These are phyloP conservation scores for Bipolaris victoriae DNA, from an alignment of 2,329 filamentous ascomycete genomes.

Conservation along the genomic window DNA sequence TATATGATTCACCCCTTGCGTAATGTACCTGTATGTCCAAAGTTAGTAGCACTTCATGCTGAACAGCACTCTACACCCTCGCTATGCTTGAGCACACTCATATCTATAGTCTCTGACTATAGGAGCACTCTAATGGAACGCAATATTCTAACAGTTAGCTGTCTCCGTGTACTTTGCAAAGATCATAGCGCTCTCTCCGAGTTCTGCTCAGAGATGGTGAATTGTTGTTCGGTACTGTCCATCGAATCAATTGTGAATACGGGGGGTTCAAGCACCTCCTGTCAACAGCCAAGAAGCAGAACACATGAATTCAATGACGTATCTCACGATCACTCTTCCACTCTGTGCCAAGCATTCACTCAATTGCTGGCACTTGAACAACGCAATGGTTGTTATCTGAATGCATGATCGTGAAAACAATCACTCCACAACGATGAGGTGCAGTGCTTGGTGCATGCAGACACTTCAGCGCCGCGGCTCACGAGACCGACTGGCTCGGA, in stretches of 20 bases:
- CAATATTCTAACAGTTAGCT: not conserved
- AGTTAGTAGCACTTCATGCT: not conserved
- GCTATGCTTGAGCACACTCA: not conserved
- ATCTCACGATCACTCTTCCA: not conserved
- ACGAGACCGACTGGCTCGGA: not conserved
- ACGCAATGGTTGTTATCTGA: slow-evolving; percentile 16
- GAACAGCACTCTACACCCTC: not conserved
- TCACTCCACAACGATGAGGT: not conserved
- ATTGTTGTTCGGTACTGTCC: not conserved
- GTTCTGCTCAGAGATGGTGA: not conserved
- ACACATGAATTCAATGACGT: not conserved
- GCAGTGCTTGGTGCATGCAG: not conserved
- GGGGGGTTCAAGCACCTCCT: not conserved
- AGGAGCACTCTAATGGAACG: not conserved
- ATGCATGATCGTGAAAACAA: slow-evolving; percentile 4
- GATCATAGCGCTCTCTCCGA: not conserved
- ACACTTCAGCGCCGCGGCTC: not conserved
- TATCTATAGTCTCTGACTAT: slow-evolving; percentile 1
- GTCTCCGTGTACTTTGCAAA: not conserved
- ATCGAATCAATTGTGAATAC: not conserved
- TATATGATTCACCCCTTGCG: too few species aligned
- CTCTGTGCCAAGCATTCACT: not conserved
- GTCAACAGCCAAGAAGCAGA: not conserved
- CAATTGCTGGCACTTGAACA: slow-evolving; percentile 22
- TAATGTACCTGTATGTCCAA: not conserved